Evolutionary conservation across 2,329 filamentous ascomycete species (phyloP).

Genomic region (Hypoxylon sp.): DNA sequence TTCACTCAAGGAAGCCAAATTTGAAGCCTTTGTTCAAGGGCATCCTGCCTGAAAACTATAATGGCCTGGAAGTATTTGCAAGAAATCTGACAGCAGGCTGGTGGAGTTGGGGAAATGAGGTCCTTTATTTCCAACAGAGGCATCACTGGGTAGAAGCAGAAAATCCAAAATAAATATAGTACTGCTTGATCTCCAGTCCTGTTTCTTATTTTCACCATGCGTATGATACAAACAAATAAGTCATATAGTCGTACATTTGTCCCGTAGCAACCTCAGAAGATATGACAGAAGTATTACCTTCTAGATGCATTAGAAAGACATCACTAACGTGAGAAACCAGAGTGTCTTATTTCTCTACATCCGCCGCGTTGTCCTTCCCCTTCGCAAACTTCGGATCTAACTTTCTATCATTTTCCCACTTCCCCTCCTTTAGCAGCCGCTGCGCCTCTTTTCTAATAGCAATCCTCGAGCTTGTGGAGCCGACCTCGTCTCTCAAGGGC

Average conservation of each 20-base stretch:
- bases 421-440: slow-evolving; percentile 70
- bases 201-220: slow-evolving; percentile 20
- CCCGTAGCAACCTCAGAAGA: slow-evolving; percentile 30
- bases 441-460: slow-evolving; percentile 26
- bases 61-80: slow-evolving; percentile 82
- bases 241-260: slow-evolving; percentile 33
- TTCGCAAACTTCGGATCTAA: slow-evolving; percentile 66
- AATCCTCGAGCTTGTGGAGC: not conserved
- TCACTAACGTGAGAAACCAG: not conserved
- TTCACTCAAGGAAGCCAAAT: slow-evolving; percentile 85
- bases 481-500: slow-evolving; percentile 59
- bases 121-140: slow-evolving; percentile 76
- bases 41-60: slow-evolving; percentile 66
- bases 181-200: not conserved
- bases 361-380: slow-evolving; percentile 40
- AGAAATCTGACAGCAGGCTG: slow-evolving; percentile 81
- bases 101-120: slow-evolving; percentile 85
- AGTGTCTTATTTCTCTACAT: not conserved
- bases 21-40: slow-evolving; percentile 72
- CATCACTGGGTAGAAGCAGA: slow-evolving; percentile 63
- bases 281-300: not conserved
- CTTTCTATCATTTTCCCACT: slow-evolving; percentile 69
- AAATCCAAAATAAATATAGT: slow-evolving; percentile 32
- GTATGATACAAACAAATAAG: slow-evolving; percentile 45
- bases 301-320: not conserved